Evolutionary conservation across 176 grass and related monocot genomes (phyloP).

Genomic region (Tillandsia fasciculata): DNA sequence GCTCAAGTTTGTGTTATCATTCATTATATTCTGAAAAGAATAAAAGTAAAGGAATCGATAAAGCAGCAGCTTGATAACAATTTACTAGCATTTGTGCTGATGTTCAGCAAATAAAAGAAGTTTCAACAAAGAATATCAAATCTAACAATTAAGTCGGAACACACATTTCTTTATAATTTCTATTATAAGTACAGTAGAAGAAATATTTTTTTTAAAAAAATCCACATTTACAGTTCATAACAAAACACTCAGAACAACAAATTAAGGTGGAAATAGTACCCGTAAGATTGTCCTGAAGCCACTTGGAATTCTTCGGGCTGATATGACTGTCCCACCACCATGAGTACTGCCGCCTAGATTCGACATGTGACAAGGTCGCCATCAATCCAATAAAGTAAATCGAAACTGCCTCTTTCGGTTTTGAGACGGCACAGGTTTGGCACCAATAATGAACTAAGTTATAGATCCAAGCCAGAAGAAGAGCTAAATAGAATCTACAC

Average conservation of each 20-base stretch:
- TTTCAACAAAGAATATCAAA: not conserved
- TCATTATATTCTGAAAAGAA: no score
- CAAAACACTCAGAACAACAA: conserved; percentile 3
- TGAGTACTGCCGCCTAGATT: conserved; percentile 32
- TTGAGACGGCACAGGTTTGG: not conserved
- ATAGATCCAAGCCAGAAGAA: conserved; percentile 9
- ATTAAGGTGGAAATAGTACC: conserved; percentile 31
- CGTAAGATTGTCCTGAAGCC: conserved; percentile 79
- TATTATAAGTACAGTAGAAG: not conserved
- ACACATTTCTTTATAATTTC: not conserved
- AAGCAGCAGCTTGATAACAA: no score
- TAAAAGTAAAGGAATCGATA: no score
- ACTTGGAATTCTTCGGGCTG: conserved; percentile 90
- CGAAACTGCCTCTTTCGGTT: not conserved
- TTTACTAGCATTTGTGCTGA: not conserved
- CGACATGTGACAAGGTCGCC: conserved; percentile 31
- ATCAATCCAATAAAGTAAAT: conserved; percentile 27
- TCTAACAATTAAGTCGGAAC: not conserved
- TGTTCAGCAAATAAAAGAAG: not conserved
- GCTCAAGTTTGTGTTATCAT: no score
- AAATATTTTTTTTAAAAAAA: not conserved
- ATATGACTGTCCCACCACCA: conserved; percentile 85
- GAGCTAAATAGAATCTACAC: not conserved
- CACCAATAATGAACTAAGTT: not conserved
- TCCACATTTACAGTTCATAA: not conserved